Evolutionary conservation across 495 filamentous ascomycete genomes (phyloP).

Genomic region (Echria macrotheca): DNA sequence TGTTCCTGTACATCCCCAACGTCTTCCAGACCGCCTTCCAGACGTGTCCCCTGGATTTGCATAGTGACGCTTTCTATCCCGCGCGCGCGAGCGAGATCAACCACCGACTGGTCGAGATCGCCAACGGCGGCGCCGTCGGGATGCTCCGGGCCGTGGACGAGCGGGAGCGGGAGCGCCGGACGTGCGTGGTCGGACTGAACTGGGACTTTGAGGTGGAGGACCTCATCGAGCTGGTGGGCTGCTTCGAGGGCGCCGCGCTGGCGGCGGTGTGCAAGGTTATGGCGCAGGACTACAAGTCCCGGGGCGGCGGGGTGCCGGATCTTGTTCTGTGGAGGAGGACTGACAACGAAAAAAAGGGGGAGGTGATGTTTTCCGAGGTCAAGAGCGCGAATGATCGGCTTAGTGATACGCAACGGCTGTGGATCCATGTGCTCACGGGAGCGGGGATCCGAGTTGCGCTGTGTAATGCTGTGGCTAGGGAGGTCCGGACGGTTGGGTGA

Average conservation of each 20-base stretch:
- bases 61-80: slow-evolving; percentile 91
- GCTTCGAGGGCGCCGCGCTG: slow-evolving; percentile 74
- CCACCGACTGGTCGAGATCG: slow-evolving; percentile 75
- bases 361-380: slow-evolving; percentile 83
- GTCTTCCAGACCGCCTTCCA: slow-evolving; percentile 96
- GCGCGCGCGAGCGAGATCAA: slow-evolving; percentile 84
- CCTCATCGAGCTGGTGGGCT: slow-evolving; percentile 71
- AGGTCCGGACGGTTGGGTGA: slow-evolving; percentile 43
- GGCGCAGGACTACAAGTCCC: slow-evolving; percentile 85
- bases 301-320: slow-evolving; percentile 88
- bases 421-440: slow-evolving; percentile 87
- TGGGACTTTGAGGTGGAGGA: slow-evolving; percentile 85
- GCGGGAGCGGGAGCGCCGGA: slow-evolving; percentile 58
- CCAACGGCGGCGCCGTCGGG: slow-evolving; percentile 63
- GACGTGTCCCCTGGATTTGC: slow-evolving; percentile 85
- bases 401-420: slow-evolving; percentile 92
- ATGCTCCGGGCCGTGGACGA: slow-evolving; percentile 64
- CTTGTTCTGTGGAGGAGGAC: slow-evolving; percentile 81
- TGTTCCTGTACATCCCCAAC: slow-evolving; percentile 91
- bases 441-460: slow-evolving; percentile 83
- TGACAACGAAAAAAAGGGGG: slow-evolving; percentile 25
- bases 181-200: slow-evolving; percentile 83
- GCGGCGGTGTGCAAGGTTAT: slow-evolving; percentile 84
- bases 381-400: slow-evolving; percentile 94
- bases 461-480: slow-evolving; percentile 78